Conservation (phyloP, 164 flowering plant species). For the Berberis vulgaris region DNA sequence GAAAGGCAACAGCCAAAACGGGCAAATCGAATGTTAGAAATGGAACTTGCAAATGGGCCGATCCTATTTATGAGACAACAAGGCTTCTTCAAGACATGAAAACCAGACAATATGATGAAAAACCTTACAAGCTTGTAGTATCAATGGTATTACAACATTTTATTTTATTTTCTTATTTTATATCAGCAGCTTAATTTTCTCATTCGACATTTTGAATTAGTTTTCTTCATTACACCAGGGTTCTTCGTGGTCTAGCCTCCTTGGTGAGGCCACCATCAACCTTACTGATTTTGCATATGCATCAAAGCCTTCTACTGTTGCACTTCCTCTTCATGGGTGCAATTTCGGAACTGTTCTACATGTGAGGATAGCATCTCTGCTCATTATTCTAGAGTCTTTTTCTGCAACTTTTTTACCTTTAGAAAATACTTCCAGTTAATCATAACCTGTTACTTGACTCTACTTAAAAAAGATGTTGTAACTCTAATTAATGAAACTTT, state of each 20-base stretch:
- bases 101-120: slow-evolving; percentile 80
- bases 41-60: slow-evolving; percentile 96
- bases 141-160: slow-evolving; percentile 54
- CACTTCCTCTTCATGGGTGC: slow-evolving; percentile 79
- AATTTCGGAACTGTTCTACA: slow-evolving; percentile 66
- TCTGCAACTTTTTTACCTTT: too few species aligned
- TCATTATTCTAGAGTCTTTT: neutral
- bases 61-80: slow-evolving; percentile 97
- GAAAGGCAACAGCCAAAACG: slow-evolving; percentile 82
- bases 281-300: slow-evolving; percentile 96
- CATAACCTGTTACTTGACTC: too few species aligned
- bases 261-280: slow-evolving; percentile 85
- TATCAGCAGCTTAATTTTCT: neutral
- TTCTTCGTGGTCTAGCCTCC: slow-evolving; percentile 78
- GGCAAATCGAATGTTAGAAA: slow-evolving; percentile 86
- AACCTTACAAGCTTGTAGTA: slow-evolving; percentile 74
- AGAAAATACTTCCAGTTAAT: too few species aligned
- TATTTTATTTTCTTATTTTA: slow-evolving; percentile 1
- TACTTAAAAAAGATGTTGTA: too few species aligned
- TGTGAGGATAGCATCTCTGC: slow-evolving; percentile 39
- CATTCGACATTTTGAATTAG: neutral
- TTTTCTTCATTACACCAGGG: slow-evolving; percentile 42
- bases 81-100: slow-evolving; percentile 81
- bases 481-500: too few species aligned
- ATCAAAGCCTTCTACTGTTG: slow-evolving; percentile 50